Base-by-base conservation (phyloP, 208 protist genomes). In the Acanthamoeba polyphaga region DNA sequence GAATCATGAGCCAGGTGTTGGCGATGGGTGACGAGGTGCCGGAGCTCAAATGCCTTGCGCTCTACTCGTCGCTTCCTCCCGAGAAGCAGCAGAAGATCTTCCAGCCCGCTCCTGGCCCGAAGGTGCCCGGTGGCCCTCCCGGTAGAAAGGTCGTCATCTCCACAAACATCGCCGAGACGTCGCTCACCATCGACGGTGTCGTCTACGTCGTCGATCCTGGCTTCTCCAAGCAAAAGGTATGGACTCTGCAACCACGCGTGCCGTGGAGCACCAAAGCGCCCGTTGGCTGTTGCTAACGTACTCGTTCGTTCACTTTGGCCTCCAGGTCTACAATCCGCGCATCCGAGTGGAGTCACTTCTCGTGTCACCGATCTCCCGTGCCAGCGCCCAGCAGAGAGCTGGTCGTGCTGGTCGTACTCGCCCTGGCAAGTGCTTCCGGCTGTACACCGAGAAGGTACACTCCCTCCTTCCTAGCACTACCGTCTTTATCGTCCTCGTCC, bases 151-250 rank as follows among this genome's bases (percentile, higher is more conserved):
- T 46, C 29, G 98, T 99, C 1, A 97, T 99, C 51, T 96, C 99
- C 2, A 99, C 99, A 10, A 99, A 99, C 97, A 99, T 99, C 82
- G 99, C 99, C 10, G 99, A 99, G 96, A 99, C 99, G 8, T 99
- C 99, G 3, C 96, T 99, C 29, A 99, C 99, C 6, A 99, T 99
- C 94, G 99, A 99, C 92, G 99, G 99, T 82, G 99, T 99, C 82
- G 99, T 99, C 43, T 99, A 99, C 96, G 99, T 99, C 8, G 98
- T 99, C 24, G 99, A 99, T 97, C 98, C 99, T 46, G 99, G 99
- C 29, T 99, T 99, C 92, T 97, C 98, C 76, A 99, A 99, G 97
- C 99, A 99, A 96, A 99, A 99, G 95, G 96, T 99, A 29, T 99
- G 99, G 27, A 12, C 13, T 58, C 53, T 17, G 15, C 53, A 12